Base-by-base conservation (phyloP, 345 rosid species). In the Rhodamnia rubescens region DNA sequence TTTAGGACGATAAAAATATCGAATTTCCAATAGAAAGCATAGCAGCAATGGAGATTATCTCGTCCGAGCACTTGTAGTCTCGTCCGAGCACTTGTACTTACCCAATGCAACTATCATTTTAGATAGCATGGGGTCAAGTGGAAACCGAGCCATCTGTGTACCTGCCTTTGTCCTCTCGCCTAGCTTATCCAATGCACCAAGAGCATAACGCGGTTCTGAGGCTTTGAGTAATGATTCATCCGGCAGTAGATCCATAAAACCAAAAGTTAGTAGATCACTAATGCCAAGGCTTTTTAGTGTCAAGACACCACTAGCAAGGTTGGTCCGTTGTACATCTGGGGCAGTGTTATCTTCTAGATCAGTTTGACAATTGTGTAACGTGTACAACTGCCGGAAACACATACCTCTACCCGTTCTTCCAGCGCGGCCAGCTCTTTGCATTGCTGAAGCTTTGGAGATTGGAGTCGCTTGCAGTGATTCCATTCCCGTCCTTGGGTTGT, bases 351-450 rank as follows among this genome's bases (percentile, higher is more conserved):
- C 99, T 85, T 97, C 98, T 88, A 97, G 91, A 86, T 97, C 98
- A 75, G 94, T 93, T 85, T 91, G 86, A 90, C 92, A 97, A 85
- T 93, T 94, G 88, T 91, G 92, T 29, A 92, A 92, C 29, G 98
- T 97, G 92, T 95, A 97, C 92, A 97, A 88, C 53, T 98, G 94
- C 53, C 98, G 94, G 61, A 89, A 97, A 87, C 99, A 97, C 89
- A 92, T 92, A 85, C 99, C 99, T 53, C 98, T 96, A 86, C 99
- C 97, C n/a, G 98, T 97, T 89, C 98, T 91, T 86, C 98, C 99
- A 83, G 98, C 96, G 2, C 99, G 94, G 74, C 99, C 99, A 75
- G 98, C 96, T 53, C 98, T 95, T 87, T 97, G 98, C 88, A 89
- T 93, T 21, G 99, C 98, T 84, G 99, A 96, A 85, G 98, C 99